phyloP scores from a whole-genome alignment of 352 stramenopile species.

The Phytophthora meadii region DNA sequence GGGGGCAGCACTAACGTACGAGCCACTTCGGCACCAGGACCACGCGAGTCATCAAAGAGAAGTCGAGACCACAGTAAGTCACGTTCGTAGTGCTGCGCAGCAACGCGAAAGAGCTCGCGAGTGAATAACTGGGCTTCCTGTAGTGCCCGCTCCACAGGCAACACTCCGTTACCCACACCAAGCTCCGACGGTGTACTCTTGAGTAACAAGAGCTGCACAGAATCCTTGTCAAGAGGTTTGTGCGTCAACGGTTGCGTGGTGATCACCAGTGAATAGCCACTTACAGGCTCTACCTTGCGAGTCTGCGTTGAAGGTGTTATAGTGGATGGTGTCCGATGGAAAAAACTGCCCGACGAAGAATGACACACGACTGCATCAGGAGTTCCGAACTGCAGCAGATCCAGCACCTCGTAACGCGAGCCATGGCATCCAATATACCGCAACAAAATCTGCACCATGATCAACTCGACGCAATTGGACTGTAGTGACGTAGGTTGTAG shows the following conservation, averaged over 20 bases:
- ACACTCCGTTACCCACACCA: constrained; percentile 56
- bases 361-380: constrained; percentile 84
- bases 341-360: constrained; percentile 81
- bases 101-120: constrained; percentile 80
- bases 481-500: constrained; percentile 66
- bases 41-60: constrained; percentile 70
- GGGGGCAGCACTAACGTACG: constrained; percentile 55
- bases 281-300: constrained; percentile 27
- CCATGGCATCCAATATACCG: constrained; percentile 88
- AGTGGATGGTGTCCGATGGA: constrained; percentile 56
- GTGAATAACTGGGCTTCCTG: constrained; percentile 80
- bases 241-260: constrained; percentile 67
- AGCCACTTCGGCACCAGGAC: constrained; percentile 59
- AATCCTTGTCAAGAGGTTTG: constrained; percentile 67
- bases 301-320: constrained; percentile 34
- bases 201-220: constrained; percentile 74
- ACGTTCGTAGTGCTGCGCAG: constrained; percentile 83
- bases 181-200: constrained; percentile 50
- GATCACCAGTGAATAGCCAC: constrained; percentile 80
- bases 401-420: constrained; percentile 81
- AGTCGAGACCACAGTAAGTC: constrained; percentile 88
- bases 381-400: constrained; percentile 87
- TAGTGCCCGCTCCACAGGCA: constrained; percentile 72
- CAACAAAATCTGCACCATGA: constrained; percentile 80
- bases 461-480: constrained; percentile 74